phyloP scores from a whole-genome alignment of 768 basidiomycete genomes.

The Gyrodon lividus region DNA sequence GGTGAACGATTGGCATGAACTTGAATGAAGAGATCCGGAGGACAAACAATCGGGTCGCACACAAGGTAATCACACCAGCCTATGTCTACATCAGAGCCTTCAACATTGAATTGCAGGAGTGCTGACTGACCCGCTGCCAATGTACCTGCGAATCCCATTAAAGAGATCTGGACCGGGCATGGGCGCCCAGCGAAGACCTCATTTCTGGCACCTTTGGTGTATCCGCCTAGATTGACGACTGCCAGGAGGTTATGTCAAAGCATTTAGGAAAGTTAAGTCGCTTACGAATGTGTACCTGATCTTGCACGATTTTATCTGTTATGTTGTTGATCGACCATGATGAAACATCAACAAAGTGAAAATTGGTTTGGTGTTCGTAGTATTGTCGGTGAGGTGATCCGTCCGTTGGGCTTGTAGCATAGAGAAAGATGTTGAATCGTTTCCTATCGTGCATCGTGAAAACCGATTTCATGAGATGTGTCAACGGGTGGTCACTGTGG shows the following conservation, averaged over 20 bases:
- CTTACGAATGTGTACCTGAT: conserved; percentile 48
- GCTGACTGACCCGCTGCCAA: conserved; percentile 34
- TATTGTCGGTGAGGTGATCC: conserved; percentile 42
- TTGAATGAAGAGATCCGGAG: conserved; percentile 36
- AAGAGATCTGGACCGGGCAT: conserved; percentile 46
- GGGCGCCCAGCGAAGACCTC: conserved; percentile 52
- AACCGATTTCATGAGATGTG: conserved; percentile 52
- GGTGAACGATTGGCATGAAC: conserved; percentile 27
- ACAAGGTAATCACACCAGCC: conserved; percentile 51
- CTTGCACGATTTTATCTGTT: conserved; percentile 38
- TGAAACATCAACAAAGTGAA: conserved; percentile 43
- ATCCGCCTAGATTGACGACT: conserved; percentile 49
- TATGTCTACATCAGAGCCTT: conserved; percentile 14
- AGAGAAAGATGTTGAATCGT: conserved; percentile 44
- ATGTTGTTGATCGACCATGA: conserved; percentile 36
- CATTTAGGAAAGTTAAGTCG: conserved; percentile 1
- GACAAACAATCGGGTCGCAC: conserved; percentile 44
- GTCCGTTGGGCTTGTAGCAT: conserved; percentile 50
- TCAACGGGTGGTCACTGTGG: conserved; percentile 47
- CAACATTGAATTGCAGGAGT: neutral
- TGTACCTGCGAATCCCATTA: conserved; percentile 54
- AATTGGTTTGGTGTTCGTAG: conserved; percentile 39
- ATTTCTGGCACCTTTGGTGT: conserved; percentile 52
- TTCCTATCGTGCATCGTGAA: conserved; percentile 42
- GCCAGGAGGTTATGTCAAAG: neutral